Evolutionary conservation across 768 basidiomycete species (phyloP).

Genomic region (Hygrophoropsis aurantiaca): DNA sequence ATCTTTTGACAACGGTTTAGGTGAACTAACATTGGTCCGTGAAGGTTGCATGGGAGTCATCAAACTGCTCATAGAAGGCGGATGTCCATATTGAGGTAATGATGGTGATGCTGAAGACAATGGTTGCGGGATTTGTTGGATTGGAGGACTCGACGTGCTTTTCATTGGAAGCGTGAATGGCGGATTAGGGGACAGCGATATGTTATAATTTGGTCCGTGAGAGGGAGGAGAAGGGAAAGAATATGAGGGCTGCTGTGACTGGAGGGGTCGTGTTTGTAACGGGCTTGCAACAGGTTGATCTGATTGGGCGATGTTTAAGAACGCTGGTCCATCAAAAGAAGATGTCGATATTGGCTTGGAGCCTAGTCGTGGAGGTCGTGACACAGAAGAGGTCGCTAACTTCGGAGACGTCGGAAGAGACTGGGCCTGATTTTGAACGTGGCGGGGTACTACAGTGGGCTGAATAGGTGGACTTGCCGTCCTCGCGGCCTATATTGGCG

Average conservation of each 20-base stretch:
- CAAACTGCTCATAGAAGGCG: conserved; percentile 46
- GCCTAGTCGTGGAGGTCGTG: conserved; percentile 41
- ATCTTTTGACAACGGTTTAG: conserved; percentile 57
- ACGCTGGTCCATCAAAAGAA: conserved; percentile 32
- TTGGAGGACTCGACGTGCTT: conserved; percentile 12
- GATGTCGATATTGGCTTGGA: conserved; percentile 35
- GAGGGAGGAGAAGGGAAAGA: conserved; percentile 8
- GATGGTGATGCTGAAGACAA: conserved; percentile 31
- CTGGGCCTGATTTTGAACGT: conserved; percentile 22
- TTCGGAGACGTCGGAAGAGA: conserved; percentile 41
- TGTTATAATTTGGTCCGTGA: conserved; percentile 59
- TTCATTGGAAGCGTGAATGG: conserved; percentile 15
- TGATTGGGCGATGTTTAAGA: conserved; percentile 23
- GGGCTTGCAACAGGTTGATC: conserved; percentile 18
- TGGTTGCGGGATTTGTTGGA: conserved; percentile 18
- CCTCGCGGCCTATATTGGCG: background rate
- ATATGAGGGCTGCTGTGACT: conserved; percentile 7
- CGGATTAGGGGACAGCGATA: conserved; percentile 38
- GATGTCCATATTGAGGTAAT: conserved; percentile 28
- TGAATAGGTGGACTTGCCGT: conserved; percentile 25
- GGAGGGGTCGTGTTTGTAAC: conserved; percentile 16
- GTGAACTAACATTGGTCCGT: conserved; percentile 33
- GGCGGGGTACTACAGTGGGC: conserved; percentile 5
- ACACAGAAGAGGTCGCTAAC: conserved; percentile 22
- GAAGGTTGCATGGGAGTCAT: conserved; percentile 59